Evolutionary conservation across 306 rosid genomes (phyloP).

Genomic region (Echinosophora koreensis): DNA sequence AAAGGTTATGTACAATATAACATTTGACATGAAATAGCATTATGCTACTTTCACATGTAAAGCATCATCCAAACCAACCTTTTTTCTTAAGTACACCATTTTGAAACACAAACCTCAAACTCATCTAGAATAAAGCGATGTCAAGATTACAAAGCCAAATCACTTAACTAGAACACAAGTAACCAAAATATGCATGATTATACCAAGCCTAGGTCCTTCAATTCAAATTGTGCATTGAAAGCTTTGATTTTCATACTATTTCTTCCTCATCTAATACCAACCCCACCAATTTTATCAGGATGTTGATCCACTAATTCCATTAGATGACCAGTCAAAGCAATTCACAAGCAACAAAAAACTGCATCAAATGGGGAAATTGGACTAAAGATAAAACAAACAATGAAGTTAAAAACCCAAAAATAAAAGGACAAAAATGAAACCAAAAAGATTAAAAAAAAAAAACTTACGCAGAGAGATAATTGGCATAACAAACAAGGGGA

Average conservation of each 20-base stretch:
- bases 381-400: not conserved
- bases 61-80: conserved; percentile 35
- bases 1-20: not conserved
- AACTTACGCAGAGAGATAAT: conserved; percentile 84
- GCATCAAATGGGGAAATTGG: not conserved
- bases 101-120: conserved; percentile 38
- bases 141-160: conserved; percentile 14
- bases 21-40: conserved; percentile 11
- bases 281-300: not conserved
- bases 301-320: conserved; percentile 27
- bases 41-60: conserved; percentile 31
- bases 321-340: conserved; percentile 20
- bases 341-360: conserved; percentile 29
- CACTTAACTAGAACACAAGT: conserved; percentile 14
- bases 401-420: conserved; percentile 16
- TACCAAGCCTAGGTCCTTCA: conserved; percentile 1
- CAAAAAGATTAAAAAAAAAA: not conserved
- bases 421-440: not conserved
- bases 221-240: conserved; percentile 22
- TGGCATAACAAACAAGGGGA: conserved; percentile 82
- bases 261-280: conserved; percentile 23
- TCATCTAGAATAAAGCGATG: conserved; percentile 34
- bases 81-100: conserved; percentile 24
- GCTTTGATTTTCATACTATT: conserved; percentile 10
- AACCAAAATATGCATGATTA: conserved; percentile 13